Percentiles rank a stretch among this genome's conserved stretches.
These are phyloP conservation scores for Telopea speciosissima DNA, from an alignment of 177 flowering plant genomes.

Conservation along the genomic window DNA sequence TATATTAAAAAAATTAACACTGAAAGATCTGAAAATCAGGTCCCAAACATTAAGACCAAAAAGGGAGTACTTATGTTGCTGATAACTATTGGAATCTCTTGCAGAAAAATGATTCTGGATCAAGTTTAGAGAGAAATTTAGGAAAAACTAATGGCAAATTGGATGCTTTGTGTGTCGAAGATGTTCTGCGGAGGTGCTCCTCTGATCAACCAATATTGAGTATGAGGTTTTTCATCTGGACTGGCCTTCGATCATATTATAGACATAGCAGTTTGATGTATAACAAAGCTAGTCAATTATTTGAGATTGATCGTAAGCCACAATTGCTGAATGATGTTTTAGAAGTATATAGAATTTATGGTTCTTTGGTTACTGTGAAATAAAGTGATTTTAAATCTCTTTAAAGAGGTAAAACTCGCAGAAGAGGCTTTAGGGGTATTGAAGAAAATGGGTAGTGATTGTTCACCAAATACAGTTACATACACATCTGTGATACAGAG, in stretches of 20 bases:
- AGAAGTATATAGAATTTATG: conserved; percentile 47
- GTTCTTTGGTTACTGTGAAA: conserved; percentile 38
- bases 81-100: conserved; percentile 40
- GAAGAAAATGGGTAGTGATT: conserved; percentile 52
- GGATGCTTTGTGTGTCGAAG: conserved; percentile 34
- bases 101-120: conserved; percentile 18
- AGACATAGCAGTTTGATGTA: conserved; percentile 59
- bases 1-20: no score
- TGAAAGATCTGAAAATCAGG: no score
- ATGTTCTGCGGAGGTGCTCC: conserved; percentile 38
- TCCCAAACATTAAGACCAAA: no score
- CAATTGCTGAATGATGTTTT: conserved; percentile 33
- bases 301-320: conserved; percentile 35
- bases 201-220: conserved; percentile 32
- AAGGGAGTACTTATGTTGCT: conserved; percentile 19
- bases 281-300: conserved; percentile 42
- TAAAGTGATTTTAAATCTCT: conserved; percentile 59
- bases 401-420: conserved; percentile 48
- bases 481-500: conserved; percentile 68
- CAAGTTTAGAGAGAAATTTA: conserved; percentile 45
- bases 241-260: conserved; percentile 54
- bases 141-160: conserved; percentile 26
- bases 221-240: conserved; percentile 79
- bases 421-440: conserved; percentile 59
- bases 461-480: conserved; percentile 60